Evolutionary conservation across 2,329 filamentous ascomycete genomes (phyloP).

Genomic region (Chaetomiaceae sp.): DNA sequence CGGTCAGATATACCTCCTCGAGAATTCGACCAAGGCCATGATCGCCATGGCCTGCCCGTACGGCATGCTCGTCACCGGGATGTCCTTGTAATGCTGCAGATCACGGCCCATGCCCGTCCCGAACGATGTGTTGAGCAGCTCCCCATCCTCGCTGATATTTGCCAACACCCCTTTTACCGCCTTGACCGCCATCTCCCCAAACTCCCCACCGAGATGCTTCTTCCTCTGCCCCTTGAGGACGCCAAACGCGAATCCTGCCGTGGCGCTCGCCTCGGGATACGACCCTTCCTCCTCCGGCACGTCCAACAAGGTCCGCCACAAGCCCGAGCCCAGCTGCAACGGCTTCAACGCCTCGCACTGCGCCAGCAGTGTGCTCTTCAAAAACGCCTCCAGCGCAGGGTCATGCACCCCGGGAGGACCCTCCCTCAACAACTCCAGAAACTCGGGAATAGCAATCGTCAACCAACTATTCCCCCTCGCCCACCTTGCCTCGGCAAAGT

Average conservation of each 20-base stretch:
- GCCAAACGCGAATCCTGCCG: conserved; percentile 76
- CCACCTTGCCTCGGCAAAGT: conserved; percentile 56
- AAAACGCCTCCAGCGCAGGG: conserved; percentile 57
- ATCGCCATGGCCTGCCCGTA: conserved; percentile 84
- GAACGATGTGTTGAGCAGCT: conserved; percentile 70
- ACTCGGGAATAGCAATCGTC: conserved; percentile 79
- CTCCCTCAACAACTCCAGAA: conserved; percentile 64
- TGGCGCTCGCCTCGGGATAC: conserved; percentile 72
- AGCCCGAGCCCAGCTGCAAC: conserved; percentile 55
- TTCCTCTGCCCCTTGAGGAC: conserved; percentile 70
- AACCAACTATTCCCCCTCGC: conserved; percentile 66
- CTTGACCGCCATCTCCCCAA: conserved; percentile 57
- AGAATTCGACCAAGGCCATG: conserved; percentile 71
- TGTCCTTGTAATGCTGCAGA: conserved; percentile 73
- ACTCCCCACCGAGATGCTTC: conserved; percentile 61
- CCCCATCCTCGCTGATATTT: conserved; percentile 62
- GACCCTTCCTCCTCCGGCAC: conserved; percentile 61
- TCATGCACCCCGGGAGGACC: conserved; percentile 52
- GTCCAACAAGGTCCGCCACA: conserved; percentile 74
- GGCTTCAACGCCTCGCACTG: conserved; percentile 62
- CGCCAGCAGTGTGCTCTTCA: conserved; percentile 60
- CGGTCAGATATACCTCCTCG: conserved; percentile 53
- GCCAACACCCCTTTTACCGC: conserved; percentile 64
- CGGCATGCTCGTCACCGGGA: conserved; percentile 73
- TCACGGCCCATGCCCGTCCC: conserved; percentile 72